Evolutionary conservation across 768 basidiomycete species (phyloP), one percentile per base, ranked within the genome.

Genomic region (Mycena filopes): DNA sequence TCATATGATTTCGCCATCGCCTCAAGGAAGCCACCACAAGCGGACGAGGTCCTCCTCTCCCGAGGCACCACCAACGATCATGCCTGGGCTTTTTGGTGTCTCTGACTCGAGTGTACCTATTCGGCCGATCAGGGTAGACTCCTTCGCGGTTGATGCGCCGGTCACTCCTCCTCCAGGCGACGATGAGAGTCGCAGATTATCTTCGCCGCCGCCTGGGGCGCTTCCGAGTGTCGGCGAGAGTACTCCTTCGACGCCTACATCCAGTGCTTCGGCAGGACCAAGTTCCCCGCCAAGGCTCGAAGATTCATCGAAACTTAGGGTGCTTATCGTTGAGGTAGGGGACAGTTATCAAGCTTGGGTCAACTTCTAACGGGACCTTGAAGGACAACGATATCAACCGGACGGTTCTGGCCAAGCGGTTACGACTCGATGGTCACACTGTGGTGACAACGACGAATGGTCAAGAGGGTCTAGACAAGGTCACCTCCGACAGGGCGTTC

Each of bases 371-470:
- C 13, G 13, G 29, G 4, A 28, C 33, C 4, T 16, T n/a, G 23
- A 38, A 91, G 88, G 90, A 92, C 70, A 90, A 94, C 69, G 82
- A 85, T 46, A 87, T 94, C 71, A 94, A 95, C 73, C 86, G 88
- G 11, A 84, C 80, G 51, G 87, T 95, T 23, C 81, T 95, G 1
- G 82, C 83, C 9, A 92, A 92, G 73, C 83, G 92, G 15, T 79
- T 95, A 51, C 80, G 81, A 16, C 78, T 87, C 66, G 89, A 88
- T 70, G 90, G 89, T 0, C 90, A 94, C 66, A 81, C 74, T 15
- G 90, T 93, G 7, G 78, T 87, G 12, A 84, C 85, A 56, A 86
- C 87, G 2, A 87, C 85, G 1, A 93, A 95, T 72, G 93, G 94
- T 4, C 91, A 91, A 74, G 91, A 93, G 70, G 88, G 86, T 1